Base-by-base conservation (phyloP, 116 monocot species). In the Zostera marina region DNA sequence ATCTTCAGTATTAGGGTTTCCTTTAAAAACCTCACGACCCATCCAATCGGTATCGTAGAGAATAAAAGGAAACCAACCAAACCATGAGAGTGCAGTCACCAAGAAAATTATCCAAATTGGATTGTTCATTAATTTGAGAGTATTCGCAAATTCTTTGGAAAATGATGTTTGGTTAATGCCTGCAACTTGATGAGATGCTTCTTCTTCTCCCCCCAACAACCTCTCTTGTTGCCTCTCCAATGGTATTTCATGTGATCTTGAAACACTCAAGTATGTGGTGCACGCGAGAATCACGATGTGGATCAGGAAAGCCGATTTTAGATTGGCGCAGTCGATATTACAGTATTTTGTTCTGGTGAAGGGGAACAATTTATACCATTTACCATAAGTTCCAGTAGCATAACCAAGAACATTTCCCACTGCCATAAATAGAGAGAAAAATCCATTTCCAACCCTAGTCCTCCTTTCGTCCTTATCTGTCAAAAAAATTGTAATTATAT, bases 11-110 rank as follows among this genome's bases (percentile, higher is more conserved):
- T 73, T 77, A 26, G 94, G 94, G 70, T 94, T 56, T 47, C 94
- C 88, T 65, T 82, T 88, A 59, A 82, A 88, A 13, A 94, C 85
- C 81, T 94, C 94, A 43, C 82, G 82, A 5, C 88, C 88, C 88
- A 94, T 88, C 94, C 88, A 94, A 64, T 94, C 94, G 20, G 88
- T 94, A 58, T 94, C 94, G 62, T 85, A 88, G 61, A 88, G 84
- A 62, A 88, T 88, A 51, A 94, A 94, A 3, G 94, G 85, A 66
- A 94, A 94, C 88, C 85, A 94, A 47, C 55, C 88, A 21, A 80
- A 58, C 88, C 88, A 94, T 56, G 81, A 72, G 53, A 94, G 72
- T 54, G 72, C 75, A 48, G 79, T 82, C 25, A 81, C 79, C 64
- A 74, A 82, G 25, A 94, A 75, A 66, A 82, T 74, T 22, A 77